Evolutionary conservation across 179 eudicot genomes (phyloP), one percentile per base, ranked within the genome.

Genomic region (Silene vulgaris): DNA sequence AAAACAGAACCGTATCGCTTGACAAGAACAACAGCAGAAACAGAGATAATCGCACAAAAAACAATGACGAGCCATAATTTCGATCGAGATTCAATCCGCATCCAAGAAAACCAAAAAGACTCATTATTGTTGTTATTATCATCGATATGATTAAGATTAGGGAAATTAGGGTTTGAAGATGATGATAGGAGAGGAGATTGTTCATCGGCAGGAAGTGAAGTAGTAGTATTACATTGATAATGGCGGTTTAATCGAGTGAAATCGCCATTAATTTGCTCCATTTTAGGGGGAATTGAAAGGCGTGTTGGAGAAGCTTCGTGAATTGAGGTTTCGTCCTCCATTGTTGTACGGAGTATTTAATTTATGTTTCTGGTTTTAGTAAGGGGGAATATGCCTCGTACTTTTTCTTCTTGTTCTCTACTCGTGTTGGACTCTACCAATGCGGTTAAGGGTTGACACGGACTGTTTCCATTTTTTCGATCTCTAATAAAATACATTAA

Each of bases 1-100:
- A 80, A 66, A 59, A 65, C 1, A 12, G 83, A 66, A 19, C 77
- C 83, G 62, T 59, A 77, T 0, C 57, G 83, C 35, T 77, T 59
- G 80, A 77, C 2, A n/a, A 80, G 12, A 17, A 73, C 35, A 30
- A 76, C 3, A 5, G 48, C 77, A 5, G 56, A 28, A 69, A 80
- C 57, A 0, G 75, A 29, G 14, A 80, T 29, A 0, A 80, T 0
- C 3, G 75, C 64, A 73, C 77, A 75, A 16, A 73, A 5, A 59
- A 74, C 50, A 16, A 77, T 13, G 3, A 80, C 14, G 8, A 76
- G 7, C 83, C 80, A 76, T 66, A 69, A 21, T 8, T 5, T 72
- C 0, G 64, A 30, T 19, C 64, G 69, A 28, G 59, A 56, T 26
- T 59, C 57, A 20, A 72, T 50, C 77, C 50, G 50, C 74, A 32